A percentile compares a stretch with the other conserved stretches of the same genome.
These are phyloP conservation scores for Pythium aphanidermatum DNA, from an alignment of 352 stramenopile genomes.

Conservation along the genomic window DNA sequence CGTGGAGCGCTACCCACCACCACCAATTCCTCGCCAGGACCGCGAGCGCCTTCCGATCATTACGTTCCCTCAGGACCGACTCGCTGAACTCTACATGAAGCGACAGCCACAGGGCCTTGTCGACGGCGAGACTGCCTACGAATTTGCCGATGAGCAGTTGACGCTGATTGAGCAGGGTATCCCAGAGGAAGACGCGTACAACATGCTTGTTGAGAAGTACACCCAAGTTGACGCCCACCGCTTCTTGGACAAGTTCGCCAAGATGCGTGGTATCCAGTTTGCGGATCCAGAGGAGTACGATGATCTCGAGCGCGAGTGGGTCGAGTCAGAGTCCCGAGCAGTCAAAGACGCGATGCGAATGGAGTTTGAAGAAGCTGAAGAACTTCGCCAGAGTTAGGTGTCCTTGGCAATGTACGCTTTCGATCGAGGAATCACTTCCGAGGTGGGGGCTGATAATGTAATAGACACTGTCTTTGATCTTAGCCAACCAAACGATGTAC, in stretches of 20 bases:
- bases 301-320: conserved; percentile 77
- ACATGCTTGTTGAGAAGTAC: conserved; percentile 82
- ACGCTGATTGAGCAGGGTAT: conserved; percentile 81
- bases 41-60: conserved; percentile 71
- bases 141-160: conserved; percentile 83
- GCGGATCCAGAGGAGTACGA: conserved; percentile 71
- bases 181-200: conserved; percentile 71
- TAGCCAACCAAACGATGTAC: too few species aligned
- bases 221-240: conserved; percentile 72
- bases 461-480: too few species aligned
- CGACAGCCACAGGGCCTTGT: conserved; percentile 53
- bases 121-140: conserved; percentile 77
- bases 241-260: conserved; percentile 79
- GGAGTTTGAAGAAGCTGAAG: conserved; percentile 76
- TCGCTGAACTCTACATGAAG: conserved; percentile 81
- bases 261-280: conserved; percentile 75
- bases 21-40: conserved; percentile 64
- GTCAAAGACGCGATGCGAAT: conserved; percentile 84
- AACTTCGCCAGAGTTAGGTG: conserved; percentile 65
- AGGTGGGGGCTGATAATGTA: too few species aligned
- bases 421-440: too few species aligned
- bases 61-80: conserved; percentile 79
- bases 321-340: conserved; percentile 67
- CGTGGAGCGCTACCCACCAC: conserved; percentile 72
- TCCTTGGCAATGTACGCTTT: too few species aligned